These are phyloP conservation scores for Cladobotryum mycophilum DNA, from an alignment of 2,329 filamentous ascomycete species.

Conservation along the genomic window DNA sequence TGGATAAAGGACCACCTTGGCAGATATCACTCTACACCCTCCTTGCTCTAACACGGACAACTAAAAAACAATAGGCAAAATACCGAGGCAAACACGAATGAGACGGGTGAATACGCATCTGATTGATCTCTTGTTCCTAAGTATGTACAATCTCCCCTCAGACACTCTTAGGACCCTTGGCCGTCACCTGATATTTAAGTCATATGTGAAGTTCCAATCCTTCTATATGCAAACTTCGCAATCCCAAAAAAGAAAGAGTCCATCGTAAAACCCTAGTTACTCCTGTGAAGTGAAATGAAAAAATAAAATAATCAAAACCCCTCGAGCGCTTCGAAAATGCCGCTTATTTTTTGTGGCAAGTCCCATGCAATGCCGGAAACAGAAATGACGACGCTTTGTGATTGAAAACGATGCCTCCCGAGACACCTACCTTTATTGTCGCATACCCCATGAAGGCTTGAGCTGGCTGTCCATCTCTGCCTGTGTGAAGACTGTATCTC, in stretches of 20 bases:
- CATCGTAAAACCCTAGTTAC: constrained; percentile 21
- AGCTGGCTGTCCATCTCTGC: constrained; percentile 57
- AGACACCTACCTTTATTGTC: constrained; percentile 24
- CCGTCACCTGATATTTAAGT: constrained; percentile 12
- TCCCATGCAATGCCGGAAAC: constrained; percentile 11
- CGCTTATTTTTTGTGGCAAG: constrained; percentile 9
- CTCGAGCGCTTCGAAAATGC: constrained; percentile 7
- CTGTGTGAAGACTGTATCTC: constrained; percentile 71
- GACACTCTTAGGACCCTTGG: constrained; percentile 5
- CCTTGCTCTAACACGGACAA: neutral
- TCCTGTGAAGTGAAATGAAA: constrained; percentile 18
- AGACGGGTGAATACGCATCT: constrained; percentile 10
- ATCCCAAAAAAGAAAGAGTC: constrained; percentile 21
- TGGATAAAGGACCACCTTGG: neutral
- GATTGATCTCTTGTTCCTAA: constrained; percentile 9
- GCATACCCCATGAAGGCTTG: constrained; percentile 55
- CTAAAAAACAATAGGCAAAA: neutral
- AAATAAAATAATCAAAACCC: constrained; percentile 14
- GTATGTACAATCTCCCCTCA: constrained; percentile 10
- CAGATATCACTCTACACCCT: neutral
- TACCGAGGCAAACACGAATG: neutral
- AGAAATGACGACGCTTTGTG: constrained; percentile 12
- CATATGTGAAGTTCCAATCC: constrained; percentile 23
- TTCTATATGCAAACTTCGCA: constrained; percentile 30
- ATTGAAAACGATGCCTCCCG: constrained; percentile 7